These are phyloP conservation scores for Leccinum obscurum DNA, from an alignment of 768 basidiomycete genomes.

Conservation along the genomic window DNA sequence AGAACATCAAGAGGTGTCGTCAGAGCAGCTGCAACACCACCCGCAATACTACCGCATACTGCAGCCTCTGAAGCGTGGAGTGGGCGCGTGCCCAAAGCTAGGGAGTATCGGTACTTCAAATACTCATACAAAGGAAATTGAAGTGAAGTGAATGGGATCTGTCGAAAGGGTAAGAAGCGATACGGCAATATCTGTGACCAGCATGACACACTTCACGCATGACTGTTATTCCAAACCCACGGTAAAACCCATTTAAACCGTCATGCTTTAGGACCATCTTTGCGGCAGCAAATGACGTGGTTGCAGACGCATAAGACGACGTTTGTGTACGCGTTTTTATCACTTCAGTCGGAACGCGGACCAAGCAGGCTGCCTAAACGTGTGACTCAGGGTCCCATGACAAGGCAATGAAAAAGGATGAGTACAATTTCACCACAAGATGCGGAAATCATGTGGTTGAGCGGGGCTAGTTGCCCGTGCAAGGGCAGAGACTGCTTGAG, in stretches of 20 bases:
- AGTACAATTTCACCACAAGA: conserved; percentile 59
- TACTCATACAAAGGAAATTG: conserved; percentile 96
- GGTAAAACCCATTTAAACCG: conserved; percentile 80
- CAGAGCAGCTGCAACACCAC: conserved; percentile 82
- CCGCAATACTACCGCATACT: conserved; percentile 86
- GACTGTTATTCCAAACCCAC: conserved; percentile 83
- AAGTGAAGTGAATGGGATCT: conserved; percentile 96
- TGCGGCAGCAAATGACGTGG: conserved; percentile 63
- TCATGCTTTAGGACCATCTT: conserved; percentile 55
- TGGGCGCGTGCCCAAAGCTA: conserved; percentile 49
- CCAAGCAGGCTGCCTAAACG: conserved; percentile 77
- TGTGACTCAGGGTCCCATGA: conserved; percentile 12
- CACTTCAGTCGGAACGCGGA: conserved; percentile 95
- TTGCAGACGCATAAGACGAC: conserved; percentile 63
- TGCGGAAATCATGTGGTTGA: conserved; percentile 63
- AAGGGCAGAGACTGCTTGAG: conserved; percentile 76
- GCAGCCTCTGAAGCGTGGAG: conserved; percentile 78
- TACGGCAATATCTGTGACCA: not conserved
- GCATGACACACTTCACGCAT: conserved; percentile 53
- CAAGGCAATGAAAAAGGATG: conserved; percentile 8
- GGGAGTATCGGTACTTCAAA: conserved; percentile 69
- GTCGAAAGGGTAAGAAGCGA: conserved; percentile 12
- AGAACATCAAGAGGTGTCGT: conserved; percentile 97
- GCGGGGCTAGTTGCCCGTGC: conserved; percentile 57
- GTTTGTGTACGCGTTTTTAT: conserved; percentile 94